Evolutionary conservation across 768 basidiomycete species (phyloP).

Genomic region (Tylopilus rubrobrunneus): DNA sequence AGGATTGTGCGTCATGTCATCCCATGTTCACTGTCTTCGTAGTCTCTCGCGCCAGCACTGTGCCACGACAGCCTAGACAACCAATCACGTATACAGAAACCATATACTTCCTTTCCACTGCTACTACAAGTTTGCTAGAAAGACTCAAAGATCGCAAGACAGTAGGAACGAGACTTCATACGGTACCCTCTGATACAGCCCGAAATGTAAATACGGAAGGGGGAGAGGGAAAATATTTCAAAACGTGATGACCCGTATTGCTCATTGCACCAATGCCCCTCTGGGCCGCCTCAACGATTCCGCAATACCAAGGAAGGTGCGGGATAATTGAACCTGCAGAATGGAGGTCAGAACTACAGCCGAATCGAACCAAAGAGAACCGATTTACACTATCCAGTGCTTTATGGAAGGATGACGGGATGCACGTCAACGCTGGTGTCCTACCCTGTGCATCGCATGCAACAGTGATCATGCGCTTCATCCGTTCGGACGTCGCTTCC

Average conservation of each 20-base stretch:
- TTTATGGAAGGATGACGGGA: conserved; percentile 44
- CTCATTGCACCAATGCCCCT: conserved; percentile 40
- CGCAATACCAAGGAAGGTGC: conserved; percentile 54
- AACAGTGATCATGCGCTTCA: conserved; percentile 46
- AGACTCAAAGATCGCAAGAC: no score
- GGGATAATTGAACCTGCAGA: conserved; percentile 44
- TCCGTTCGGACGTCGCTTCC: conserved; percentile 12
- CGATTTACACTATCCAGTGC: conserved; percentile 47
- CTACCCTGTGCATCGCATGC: conserved; percentile 44
- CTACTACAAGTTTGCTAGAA: no score
- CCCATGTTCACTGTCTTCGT: no score
- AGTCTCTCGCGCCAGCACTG: no score
- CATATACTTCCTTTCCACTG: no score
- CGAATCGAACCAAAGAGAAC: neutral
- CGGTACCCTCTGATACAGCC: neutral
- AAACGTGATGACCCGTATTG: no score
- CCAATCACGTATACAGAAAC: no score
- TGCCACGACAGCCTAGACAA: no score
- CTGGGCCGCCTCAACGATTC: conserved; percentile 52
- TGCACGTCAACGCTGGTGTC: conserved; percentile 23
- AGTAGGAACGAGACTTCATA: no score
- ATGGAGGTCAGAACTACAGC: neutral
- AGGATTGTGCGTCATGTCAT: no score
- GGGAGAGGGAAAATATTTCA: no score
- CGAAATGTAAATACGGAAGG: no score